phyloP scores from a whole-genome alignment of 306 rosid species.

The Mimosa bimucronata region DNA sequence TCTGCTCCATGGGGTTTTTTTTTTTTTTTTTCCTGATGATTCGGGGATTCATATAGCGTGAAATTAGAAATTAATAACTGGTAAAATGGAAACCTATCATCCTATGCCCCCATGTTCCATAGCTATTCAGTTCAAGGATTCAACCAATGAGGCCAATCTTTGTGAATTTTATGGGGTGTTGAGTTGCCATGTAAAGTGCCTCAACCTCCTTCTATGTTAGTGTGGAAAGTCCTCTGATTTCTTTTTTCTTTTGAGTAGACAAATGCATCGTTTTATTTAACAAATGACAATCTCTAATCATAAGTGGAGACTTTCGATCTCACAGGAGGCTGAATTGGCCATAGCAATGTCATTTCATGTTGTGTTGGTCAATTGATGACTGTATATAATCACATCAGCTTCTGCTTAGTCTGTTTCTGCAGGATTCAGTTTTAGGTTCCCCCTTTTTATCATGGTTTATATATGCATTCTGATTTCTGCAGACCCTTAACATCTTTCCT shows the following conservation, averaged over 20 bases:
- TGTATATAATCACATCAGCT: slow-evolving; percentile 1
- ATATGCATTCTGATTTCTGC: background rate
- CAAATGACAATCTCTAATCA: background rate
- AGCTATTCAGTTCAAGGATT: background rate
- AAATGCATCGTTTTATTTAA: background rate
- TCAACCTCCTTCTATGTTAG: no score
- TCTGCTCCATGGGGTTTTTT: background rate
- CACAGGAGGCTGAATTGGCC: background rate
- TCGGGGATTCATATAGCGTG: slow-evolving; percentile 9
- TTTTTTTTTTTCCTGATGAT: background rate
- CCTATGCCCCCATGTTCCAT: background rate
- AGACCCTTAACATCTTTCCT: background rate
- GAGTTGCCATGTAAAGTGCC: no score
- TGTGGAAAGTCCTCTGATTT: no score
- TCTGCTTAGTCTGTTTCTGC: slow-evolving; percentile 5
- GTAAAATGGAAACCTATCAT: background rate
- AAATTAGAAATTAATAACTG: background rate
- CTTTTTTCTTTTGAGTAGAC: background rate
- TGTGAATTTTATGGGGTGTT: background rate
- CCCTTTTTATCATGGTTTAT: background rate
- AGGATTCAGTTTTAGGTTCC: slow-evolving; percentile 5
- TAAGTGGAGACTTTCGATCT: background rate
- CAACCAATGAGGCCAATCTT: background rate
- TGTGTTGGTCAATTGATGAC: background rate
- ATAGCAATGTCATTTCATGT: background rate